phyloP scores from a whole-genome alignment of 73 alveolate species.

The Symbiodinium pilosum region DNA sequence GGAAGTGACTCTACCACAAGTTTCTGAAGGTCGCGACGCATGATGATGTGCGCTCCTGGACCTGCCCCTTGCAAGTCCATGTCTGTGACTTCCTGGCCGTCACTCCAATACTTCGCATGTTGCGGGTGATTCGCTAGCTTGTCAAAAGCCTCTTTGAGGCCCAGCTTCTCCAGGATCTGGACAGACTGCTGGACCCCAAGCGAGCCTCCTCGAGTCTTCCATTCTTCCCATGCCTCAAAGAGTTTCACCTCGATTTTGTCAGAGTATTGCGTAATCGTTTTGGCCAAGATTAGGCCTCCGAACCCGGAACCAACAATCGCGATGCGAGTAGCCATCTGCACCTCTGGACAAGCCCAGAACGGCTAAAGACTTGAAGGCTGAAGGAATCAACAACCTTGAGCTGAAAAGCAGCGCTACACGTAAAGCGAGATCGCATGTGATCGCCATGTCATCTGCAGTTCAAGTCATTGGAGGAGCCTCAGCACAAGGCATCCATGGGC shows the following conservation, averaged over 20 bases:
- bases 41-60: background rate
- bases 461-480: too few relatives aligned
- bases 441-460: too few relatives aligned
- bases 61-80: background rate
- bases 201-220: constrained; percentile 54
- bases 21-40: constrained; percentile 21
- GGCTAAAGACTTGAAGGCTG: too few relatives aligned
- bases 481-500: background rate
- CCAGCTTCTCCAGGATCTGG: constrained; percentile 21
- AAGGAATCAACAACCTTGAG: too few relatives aligned
- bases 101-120: background rate
- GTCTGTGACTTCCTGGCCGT: background rate
- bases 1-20: constrained; percentile 19
- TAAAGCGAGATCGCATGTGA: too few relatives aligned
- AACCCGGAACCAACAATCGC: constrained; percentile 28
- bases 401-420: too few relatives aligned
- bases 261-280: constrained; percentile 21
- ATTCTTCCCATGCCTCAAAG: constrained; percentile 29
- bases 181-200: constrained; percentile 26
- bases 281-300: constrained; percentile 36
- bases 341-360: too few relatives aligned
- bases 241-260: constrained; percentile 27
- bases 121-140: background rate
- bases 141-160: constrained; percentile 1
- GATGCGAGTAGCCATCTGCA: too few relatives aligned